A percentile compares a stretch with the other conserved stretches of the same genome.
Evolutionary conservation across 768 basidiomycete genomes (phyloP).

Genomic region (Pisolithus marmoratus): DNA sequence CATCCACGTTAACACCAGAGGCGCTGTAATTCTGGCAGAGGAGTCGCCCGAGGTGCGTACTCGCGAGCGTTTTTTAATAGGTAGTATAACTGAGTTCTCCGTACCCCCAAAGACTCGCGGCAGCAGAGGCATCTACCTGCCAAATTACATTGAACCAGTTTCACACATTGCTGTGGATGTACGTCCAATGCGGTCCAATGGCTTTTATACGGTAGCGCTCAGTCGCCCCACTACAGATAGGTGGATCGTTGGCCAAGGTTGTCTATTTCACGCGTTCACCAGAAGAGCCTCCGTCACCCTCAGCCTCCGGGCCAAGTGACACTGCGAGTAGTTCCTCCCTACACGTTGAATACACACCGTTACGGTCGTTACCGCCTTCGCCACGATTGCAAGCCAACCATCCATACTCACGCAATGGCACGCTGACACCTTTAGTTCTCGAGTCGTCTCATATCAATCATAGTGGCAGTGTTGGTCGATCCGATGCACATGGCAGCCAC

Average conservation of each 20-base stretch:
- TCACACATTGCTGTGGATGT: conserved; percentile 98
- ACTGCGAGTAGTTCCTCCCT: conserved; percentile 38
- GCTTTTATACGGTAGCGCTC: not conserved
- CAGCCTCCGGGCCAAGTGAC: conserved; percentile 52
- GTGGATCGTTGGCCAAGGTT: conserved; percentile 95
- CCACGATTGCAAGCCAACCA: conserved; percentile 20
- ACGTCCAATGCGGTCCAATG: conserved; percentile 30
- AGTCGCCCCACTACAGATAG: conserved; percentile 54
- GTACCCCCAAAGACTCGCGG: conserved; percentile 65
- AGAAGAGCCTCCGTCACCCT: conserved; percentile 76
- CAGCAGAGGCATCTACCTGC: conserved; percentile 94
- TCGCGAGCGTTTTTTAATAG: not conserved
- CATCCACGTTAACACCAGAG: conserved; percentile 93
- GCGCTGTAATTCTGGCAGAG: conserved; percentile 88
- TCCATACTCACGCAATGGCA: conserved; percentile 49
- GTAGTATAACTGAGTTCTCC: conserved; percentile 10
- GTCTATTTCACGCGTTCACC: conserved; percentile 97
- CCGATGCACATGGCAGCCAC: conserved; percentile 17
- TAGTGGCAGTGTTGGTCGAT: conserved; percentile 18
- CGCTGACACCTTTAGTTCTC: conserved; percentile 78
- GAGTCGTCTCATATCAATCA: conserved; percentile 38
- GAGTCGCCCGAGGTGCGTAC: conserved; percentile 84
- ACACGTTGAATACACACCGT: conserved; percentile 31
- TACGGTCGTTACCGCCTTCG: conserved; percentile 24
- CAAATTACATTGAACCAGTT: conserved; percentile 95